phyloP scores from a whole-genome alignment of 1,284 basidiomycete genomes.

The Leccinum pallidistipes region DNA sequence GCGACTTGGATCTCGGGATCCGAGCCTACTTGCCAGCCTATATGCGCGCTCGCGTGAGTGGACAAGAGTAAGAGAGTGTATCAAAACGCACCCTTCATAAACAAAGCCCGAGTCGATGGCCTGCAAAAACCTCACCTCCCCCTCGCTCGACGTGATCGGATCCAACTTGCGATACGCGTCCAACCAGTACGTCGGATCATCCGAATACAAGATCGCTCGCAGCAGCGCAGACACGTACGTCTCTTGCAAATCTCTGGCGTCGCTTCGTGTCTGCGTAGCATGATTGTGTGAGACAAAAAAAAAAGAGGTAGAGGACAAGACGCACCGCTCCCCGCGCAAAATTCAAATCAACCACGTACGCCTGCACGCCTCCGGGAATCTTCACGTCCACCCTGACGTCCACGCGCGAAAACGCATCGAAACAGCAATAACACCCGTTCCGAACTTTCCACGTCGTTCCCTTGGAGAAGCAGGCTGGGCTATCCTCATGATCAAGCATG shows the following conservation, averaged over 20 bases:
- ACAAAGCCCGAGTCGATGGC: constrained; percentile 81
- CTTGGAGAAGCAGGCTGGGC: constrained; percentile 91
- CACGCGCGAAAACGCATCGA: constrained; percentile 97
- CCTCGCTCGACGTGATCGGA: constrained; percentile 88
- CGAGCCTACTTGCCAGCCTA: constrained; percentile 97
- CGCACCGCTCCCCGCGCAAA: constrained; percentile 84
- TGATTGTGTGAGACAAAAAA: not conserved
- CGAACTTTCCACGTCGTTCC: constrained; percentile 88
- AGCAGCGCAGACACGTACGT: constrained; percentile 94
- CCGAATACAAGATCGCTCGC: constrained; percentile 91
- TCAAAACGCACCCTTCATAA: constrained; percentile 72
- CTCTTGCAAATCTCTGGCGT: constrained; percentile 94
- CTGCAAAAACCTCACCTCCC: constrained; percentile 88
- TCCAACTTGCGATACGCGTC: constrained; percentile 96
- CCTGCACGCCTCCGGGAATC: constrained; percentile 95
- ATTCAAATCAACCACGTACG: constrained; percentile 82
- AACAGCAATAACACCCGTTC: constrained; percentile 96
- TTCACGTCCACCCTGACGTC: constrained; percentile 98
- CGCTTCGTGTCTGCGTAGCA: constrained; percentile 78
- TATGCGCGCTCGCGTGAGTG: not conserved
- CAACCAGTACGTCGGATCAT: constrained; percentile 89
- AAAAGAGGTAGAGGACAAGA: not conserved
- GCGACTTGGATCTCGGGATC: constrained; percentile 99
- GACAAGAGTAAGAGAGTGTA: not conserved
- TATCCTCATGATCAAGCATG: constrained; percentile 73